These are phyloP conservation scores for Macrotyloma uniflorum DNA, from an alignment of 306 rosid genomes.

Conservation along the genomic window DNA sequence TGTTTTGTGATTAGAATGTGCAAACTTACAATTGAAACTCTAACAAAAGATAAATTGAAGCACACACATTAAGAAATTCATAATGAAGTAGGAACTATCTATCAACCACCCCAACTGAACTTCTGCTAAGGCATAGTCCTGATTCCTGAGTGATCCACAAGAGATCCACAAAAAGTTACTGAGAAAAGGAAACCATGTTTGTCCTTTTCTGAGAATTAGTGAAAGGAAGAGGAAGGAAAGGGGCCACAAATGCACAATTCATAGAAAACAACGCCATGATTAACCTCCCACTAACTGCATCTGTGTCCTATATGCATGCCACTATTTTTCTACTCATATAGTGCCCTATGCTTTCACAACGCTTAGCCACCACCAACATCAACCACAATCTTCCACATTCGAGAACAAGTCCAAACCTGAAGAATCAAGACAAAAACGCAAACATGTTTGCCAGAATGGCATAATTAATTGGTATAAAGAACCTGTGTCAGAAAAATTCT, in stretches of 20 bases:
- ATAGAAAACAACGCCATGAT: not conserved
- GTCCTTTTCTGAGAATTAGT: not conserved
- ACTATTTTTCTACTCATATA: not conserved
- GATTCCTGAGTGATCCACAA: too few relatives aligned
- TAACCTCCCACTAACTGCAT: slow-evolving; percentile 8
- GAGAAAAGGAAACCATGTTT: not conserved
- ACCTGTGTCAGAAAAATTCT: not conserved
- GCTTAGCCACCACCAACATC: too few relatives aligned
- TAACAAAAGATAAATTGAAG: too few relatives aligned
- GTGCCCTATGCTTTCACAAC: not conserved
- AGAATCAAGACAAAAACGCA: not conserved
- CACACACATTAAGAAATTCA: not conserved
- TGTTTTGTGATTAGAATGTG: too few relatives aligned
- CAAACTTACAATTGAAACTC: too few relatives aligned
- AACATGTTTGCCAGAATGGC: not conserved
- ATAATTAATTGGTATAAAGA: not conserved
- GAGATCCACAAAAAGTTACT: not conserved
- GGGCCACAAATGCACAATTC: slow-evolving; percentile 23
- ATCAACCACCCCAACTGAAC: not conserved
- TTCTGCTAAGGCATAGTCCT: not conserved
- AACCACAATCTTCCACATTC: too few relatives aligned
- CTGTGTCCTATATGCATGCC: not conserved
- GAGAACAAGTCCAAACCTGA: not conserved
- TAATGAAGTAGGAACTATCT: not conserved
- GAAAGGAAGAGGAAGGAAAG: not conserved